These are phyloP conservation scores for Rhodofomes roseus DNA, from an alignment of 1,284 basidiomycete genomes.

Conservation along the genomic window DNA sequence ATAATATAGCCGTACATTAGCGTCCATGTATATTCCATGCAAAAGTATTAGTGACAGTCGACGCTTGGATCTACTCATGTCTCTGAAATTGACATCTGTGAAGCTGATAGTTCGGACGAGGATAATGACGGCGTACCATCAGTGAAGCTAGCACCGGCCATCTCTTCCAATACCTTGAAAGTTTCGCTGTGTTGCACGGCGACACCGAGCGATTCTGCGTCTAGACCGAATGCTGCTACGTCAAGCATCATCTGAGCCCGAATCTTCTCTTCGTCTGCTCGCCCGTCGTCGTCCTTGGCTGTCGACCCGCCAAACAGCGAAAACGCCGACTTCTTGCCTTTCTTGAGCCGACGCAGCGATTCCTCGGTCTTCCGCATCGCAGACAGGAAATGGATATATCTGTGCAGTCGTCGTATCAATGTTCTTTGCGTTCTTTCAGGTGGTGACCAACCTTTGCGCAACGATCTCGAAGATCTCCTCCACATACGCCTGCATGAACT, in stretches of 20 bases:
- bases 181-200: conserved; percentile 50
- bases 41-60: neutral
- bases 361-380: conserved; percentile 91
- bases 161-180: conserved; percentile 54
- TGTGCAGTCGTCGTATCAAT: conserved; percentile 18
- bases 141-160: conserved; percentile 45
- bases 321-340: conserved; percentile 77
- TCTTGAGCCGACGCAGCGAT: conserved; percentile 79
- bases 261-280: conserved; percentile 77
- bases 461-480: conserved; percentile 73
- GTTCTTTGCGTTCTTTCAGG: neutral
- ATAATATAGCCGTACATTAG: conserved; percentile 30
- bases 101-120: neutral
- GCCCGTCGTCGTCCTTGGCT: conserved; percentile 59
- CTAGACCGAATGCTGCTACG: conserved; percentile 76
- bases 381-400: conserved; percentile 68
- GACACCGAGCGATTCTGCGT: conserved; percentile 70
- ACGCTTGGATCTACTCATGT: neutral
- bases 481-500: conserved; percentile 52
- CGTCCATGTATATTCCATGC: conserved; percentile 9
- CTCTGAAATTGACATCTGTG: neutral
- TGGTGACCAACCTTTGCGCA: conserved; percentile 50
- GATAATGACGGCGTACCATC: conserved; percentile 18
- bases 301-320: conserved; percentile 65
- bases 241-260: conserved; percentile 85